These are phyloP conservation scores for Mycena maculata DNA, from an alignment of 768 basidiomycete genomes.

Conservation along the genomic window DNA sequence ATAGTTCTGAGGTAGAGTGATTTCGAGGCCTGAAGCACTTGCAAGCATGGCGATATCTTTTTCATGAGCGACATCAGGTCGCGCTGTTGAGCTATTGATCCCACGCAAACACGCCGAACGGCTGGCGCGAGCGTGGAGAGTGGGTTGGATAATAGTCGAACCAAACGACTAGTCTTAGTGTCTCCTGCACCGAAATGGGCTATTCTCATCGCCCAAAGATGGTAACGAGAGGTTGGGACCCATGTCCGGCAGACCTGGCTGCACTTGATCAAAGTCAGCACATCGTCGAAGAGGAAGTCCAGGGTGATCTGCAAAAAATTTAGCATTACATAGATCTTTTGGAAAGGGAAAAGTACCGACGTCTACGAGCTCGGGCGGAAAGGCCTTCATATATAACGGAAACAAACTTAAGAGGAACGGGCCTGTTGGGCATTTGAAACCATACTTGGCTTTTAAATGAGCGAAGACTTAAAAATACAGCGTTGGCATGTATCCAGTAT, in stretches of 20 bases:
- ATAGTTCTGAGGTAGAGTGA: slow-evolving; percentile 11
- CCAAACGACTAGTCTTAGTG: not conserved
- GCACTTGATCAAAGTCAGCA: slow-evolving; percentile 1
- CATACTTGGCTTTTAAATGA: not conserved
- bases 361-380: slow-evolving; percentile 3
- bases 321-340: not conserved
- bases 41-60: not conserved
- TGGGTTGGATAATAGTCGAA: slow-evolving; percentile 6
- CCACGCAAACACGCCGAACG: not conserved
- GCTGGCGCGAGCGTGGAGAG: slow-evolving; percentile 16
- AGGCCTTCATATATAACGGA: not conserved
- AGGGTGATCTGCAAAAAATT: not conserved
- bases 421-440: not conserved
- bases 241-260: slow-evolving; percentile 9
- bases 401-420: not conserved
- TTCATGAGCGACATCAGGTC: not conserved
- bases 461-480: not conserved
- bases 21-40: not conserved
- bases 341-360: not conserved
- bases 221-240: slow-evolving; percentile 7
- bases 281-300: slow-evolving; percentile 11
- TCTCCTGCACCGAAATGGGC: not conserved
- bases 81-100: not conserved
- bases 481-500: not conserved
- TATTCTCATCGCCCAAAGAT: slow-evolving; percentile 6